Percentiles rank a stretch among this genome's conserved stretches.
Conservation (phyloP, 257 asterid species). For the Solanum clarkiae region DNA sequence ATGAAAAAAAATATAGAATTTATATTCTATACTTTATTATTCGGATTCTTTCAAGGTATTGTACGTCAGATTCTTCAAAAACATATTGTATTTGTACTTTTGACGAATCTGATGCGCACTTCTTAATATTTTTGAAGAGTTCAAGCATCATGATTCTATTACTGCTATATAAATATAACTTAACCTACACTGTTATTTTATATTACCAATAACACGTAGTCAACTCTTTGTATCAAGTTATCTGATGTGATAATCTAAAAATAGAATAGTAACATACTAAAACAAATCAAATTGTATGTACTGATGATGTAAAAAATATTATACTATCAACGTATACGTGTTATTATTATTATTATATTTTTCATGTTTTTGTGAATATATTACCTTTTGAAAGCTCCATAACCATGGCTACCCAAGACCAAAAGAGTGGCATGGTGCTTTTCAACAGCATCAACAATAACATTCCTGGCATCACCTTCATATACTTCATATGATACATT, state of each 20-base stretch:
- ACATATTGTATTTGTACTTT: not conserved
- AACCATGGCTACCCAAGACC: not conserved
- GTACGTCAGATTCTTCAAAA: not conserved
- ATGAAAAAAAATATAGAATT: not conserved
- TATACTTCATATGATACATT: not conserved
- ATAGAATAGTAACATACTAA: too few relatives aligned
- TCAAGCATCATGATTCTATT: not conserved
- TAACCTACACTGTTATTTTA: too few relatives aligned
- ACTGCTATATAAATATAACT: too few relatives aligned
- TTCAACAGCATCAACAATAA: not conserved
- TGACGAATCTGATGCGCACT: not conserved
- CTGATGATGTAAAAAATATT: not conserved
- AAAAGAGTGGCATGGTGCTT: not conserved
- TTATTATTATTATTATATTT: too few relatives aligned
- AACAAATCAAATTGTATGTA: not conserved
- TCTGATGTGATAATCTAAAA: too few relatives aligned
- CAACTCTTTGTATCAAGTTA: too few relatives aligned
- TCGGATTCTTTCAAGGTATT: accelerated
- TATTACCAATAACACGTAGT: too few relatives aligned
- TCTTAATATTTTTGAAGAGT: accelerated
- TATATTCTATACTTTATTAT: not conserved
- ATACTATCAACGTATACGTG: not conserved
- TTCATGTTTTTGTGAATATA: not conserved
- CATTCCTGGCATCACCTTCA: not conserved
- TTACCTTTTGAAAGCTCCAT: not conserved